A percentile compares a stretch with the other conserved stretches of the same genome.
Conservation (phyloP, 176 grass and related monocot genomes). For the Puccinellia tenuiflora region DNA sequence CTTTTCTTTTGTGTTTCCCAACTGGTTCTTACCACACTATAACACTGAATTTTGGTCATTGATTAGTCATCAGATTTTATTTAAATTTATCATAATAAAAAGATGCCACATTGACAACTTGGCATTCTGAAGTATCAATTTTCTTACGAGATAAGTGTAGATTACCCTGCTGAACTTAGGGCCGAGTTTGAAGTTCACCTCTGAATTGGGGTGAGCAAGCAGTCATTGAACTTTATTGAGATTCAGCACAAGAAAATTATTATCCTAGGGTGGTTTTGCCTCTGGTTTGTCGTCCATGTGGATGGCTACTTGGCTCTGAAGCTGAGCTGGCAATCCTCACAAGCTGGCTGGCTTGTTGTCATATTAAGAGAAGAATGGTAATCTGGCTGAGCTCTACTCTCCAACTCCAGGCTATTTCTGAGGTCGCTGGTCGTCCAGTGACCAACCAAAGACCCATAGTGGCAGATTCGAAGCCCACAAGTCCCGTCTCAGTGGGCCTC, state of each 20-base stretch:
- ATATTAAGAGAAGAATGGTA: neutral
- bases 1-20: neutral
- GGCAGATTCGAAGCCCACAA: neutral
- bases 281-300: neutral
- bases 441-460: neutral
- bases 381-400: neutral
- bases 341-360: neutral
- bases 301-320: neutral
- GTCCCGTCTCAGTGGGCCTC: neutral
- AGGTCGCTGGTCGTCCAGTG: neutral
- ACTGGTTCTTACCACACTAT: neutral
- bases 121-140: neutral
- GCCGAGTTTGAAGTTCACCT: neutral
- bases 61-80: neutral
- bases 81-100: neutral
- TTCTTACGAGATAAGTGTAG: neutral
- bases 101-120: neutral
- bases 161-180: neutral
- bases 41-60: neutral
- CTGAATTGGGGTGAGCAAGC: neutral
- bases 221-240: neutral
- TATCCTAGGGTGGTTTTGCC: neutral
- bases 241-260: neutral
- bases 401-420: neutral
- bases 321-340: neutral